Conservation (phyloP, 2,329 filamentous ascomycete species). For the Zarea fungicola region DNA sequence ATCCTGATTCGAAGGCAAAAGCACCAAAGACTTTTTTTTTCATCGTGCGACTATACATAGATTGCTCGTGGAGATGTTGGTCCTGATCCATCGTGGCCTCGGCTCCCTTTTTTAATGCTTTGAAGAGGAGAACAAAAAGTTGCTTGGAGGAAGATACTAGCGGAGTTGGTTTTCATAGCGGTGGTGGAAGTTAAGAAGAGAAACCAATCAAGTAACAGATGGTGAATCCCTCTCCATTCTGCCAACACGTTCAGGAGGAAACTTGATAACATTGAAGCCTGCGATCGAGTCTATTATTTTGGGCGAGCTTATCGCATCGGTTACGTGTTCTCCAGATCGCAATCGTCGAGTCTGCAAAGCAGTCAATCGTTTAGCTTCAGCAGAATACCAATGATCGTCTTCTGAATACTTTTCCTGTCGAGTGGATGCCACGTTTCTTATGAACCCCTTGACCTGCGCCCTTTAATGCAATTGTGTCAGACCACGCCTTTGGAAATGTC, state of each 20-base stretch:
- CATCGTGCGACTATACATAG: slow-evolving; percentile 35
- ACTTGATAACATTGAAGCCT: neutral
- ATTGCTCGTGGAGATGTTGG: slow-evolving; percentile 29
- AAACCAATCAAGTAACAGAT: slow-evolving; percentile 4
- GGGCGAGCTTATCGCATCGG: too few species aligned
- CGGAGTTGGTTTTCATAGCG: slow-evolving; percentile 4
- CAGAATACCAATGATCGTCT: neutral
- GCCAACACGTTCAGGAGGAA: neutral
- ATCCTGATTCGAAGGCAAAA: slow-evolving; percentile 29
- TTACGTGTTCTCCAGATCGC: too few species aligned
- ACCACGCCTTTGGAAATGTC: neutral
- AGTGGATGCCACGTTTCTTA: too few species aligned
- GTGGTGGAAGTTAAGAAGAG: neutral
- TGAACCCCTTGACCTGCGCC: neutral
- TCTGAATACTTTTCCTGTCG: neutral
- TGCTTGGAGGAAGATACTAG: slow-evolving; percentile 17
- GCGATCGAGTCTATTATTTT: neutral
- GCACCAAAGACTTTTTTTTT: slow-evolving; percentile 32
- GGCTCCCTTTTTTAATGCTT: slow-evolving; percentile 26
- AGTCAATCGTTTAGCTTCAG: neutral
- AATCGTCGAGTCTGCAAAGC: neutral
- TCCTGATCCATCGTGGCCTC: slow-evolving; percentile 7
- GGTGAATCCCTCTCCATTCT: neutral
- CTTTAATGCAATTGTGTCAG: neutral
- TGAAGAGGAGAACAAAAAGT: slow-evolving; percentile 19